These are phyloP conservation scores for barrel medic (Medicago truncatula) DNA, from an alignment of 306 rosid species.

Conservation along the genomic window MtrunA17r5.0-ANR NC_053042.1:3365001-3365500, in stretches of 20 bases:
- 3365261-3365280: slow-evolving; percentile 87
- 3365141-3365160: slow-evolving; percentile 19
- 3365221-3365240: slow-evolving; percentile 62
- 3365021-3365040: not conserved
- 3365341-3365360: not conserved
- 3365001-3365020: slow-evolving; percentile 8
- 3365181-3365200: slow-evolving; percentile 27
- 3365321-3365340: slow-evolving; percentile 53
- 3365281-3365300: slow-evolving; percentile 72
- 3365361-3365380: not conserved
- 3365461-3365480: not conserved
- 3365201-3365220: slow-evolving; percentile 18
- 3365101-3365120: slow-evolving; percentile 32
- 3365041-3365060: slow-evolving; percentile 36
- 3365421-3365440: not conserved
- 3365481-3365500: not conserved
- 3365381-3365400: not conserved
- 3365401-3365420: not conserved
- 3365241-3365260: slow-evolving; percentile 57
- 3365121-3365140: slow-evolving; percentile 34
- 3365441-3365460: not conserved
- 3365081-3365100: slow-evolving; percentile 21
- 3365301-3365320: slow-evolving; percentile 67
- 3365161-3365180: slow-evolving; percentile 32
- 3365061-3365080: slow-evolving; percentile 19